Evolutionary conservation across 345 rosid species (phyloP).

Genomic region (Acer saccharum): DNA sequence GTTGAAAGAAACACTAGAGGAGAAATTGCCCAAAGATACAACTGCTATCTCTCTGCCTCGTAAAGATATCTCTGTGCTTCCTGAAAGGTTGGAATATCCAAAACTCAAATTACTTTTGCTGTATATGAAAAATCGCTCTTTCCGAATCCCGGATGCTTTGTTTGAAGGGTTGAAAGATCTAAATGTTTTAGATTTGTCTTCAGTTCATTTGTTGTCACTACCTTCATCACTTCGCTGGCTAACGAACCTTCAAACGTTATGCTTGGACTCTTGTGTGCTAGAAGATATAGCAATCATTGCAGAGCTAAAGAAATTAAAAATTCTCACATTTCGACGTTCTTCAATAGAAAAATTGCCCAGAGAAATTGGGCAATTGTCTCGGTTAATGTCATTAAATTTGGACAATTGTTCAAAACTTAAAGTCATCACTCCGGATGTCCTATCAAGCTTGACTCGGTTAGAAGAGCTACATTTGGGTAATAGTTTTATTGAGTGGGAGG

Average conservation of each 20-base stretch:
- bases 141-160: no score
- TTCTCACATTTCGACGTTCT: background rate
- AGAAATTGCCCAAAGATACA: no score
- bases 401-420: conserved; percentile 7
- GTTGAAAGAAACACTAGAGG: no score
- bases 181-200: no score
- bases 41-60: no score
- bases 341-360: background rate
- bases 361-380: background rate
- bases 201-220: background rate
- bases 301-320: background rate
- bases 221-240: conserved; percentile 19
- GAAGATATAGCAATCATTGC: background rate
- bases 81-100: no score
- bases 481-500: no score
- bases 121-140: no score
- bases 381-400: conserved; percentile 16
- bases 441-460: conserved; percentile 12
- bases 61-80: no score
- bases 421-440: conserved; percentile 20
- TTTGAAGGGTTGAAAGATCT: no score
- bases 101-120: no score
- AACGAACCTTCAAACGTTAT: background rate
- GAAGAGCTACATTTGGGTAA: background rate
- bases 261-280: background rate